Base-by-base conservation (phyloP, 1,284 basidiomycete genomes). In the Cryptococcus sp. region DNA sequence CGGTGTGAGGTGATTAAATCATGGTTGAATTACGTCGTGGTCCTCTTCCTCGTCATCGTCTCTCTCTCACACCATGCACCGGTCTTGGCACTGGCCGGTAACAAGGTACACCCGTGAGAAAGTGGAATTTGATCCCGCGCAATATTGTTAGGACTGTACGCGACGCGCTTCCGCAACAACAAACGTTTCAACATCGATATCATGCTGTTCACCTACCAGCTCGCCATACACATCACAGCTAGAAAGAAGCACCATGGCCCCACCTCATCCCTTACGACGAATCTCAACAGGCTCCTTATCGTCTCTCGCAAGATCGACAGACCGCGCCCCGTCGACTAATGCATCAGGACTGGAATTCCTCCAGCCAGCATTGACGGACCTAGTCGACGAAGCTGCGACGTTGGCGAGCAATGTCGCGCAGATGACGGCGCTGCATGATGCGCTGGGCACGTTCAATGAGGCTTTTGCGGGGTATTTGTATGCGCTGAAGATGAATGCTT, bases 401-500 rank as follows among this genome's bases (percentile, higher is more conserved):
- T 82, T 96, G 22, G 87, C 90, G 51, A 79, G 84, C 19, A 93
- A 93, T 75, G 78, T 91, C 1, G 85, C 88, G 61, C 85, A 84
- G 22, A 82, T 96, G 67, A 84, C 84, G 56, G 80, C 82, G 22
- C 84, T 96, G 57, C 87, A 89, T 72, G 82, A 87, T 50, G 87
- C 90, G 19, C 82, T 97, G 49, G 84, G 85, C 5, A 87, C 85
- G 13, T 96, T 97, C 81, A 95, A 96, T 74, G 93, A 97, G 75
- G 87, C 87, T 42, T 97, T 97, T 72, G 88, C 92, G 11, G 91
- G 90, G 74, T 94, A 88, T 83, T 78, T 96, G 19, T 94, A 93
- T 75, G 87, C 88, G 11, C 86, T 96, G 84, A 89, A 92, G 74
- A 95, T 96, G 91, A 94, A 95, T 71, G 88, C 91, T 1, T 85